phyloP scores from a whole-genome alignment of 1,139 yeast species.

The Tardiomyces digboiensis region DNA sequence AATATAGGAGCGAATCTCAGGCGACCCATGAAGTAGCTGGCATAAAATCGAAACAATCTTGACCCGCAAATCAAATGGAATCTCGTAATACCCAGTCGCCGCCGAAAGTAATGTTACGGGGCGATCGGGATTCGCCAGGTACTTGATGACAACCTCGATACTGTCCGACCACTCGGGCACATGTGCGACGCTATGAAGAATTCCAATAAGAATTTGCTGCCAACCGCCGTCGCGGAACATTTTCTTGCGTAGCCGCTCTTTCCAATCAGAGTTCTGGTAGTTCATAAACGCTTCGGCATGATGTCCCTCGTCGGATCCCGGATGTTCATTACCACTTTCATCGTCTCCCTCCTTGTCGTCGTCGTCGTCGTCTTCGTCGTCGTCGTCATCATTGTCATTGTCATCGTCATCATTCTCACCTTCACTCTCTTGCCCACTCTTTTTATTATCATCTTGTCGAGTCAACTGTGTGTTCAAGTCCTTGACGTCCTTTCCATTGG shows the following conservation, averaged over 20 bases:
- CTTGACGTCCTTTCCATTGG: conserved; percentile 25
- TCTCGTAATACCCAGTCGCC: conserved; percentile 38
- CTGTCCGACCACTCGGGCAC: conserved; percentile 43
- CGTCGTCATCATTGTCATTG: conserved; percentile 13
- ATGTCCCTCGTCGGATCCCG: conserved; percentile 4
- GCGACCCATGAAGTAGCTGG: conserved; percentile 48
- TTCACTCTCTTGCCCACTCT: conserved; percentile 16
- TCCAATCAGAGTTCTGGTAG: conserved; percentile 62
- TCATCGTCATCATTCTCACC: conserved; percentile 12
- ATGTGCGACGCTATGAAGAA: conserved; percentile 46
- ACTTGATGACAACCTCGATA: conserved; percentile 38
- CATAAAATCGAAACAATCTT: conserved; percentile 46
- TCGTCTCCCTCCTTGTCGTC: conserved; percentile 16
- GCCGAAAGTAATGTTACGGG: conserved; percentile 44
- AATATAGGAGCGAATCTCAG: conserved; percentile 50
- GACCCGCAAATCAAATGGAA: conserved; percentile 43
- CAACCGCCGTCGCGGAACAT: conserved; percentile 79
- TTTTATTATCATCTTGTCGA: conserved; percentile 8
- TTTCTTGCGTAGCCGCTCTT: conserved; percentile 63
- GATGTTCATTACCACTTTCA: conserved; percentile 12
- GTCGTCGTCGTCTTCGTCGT: conserved; percentile 9
- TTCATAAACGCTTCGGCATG: conserved; percentile 5
- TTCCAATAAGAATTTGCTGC: conserved; percentile 70
- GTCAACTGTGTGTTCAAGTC: conserved; percentile 14
- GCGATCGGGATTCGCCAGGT: conserved; percentile 47